A percentile compares a stretch with the other conserved stretches of the same genome.
phyloP scores from a whole-genome alignment of 805 yeast species.

The Kockiozyma suomiensis region DNA sequence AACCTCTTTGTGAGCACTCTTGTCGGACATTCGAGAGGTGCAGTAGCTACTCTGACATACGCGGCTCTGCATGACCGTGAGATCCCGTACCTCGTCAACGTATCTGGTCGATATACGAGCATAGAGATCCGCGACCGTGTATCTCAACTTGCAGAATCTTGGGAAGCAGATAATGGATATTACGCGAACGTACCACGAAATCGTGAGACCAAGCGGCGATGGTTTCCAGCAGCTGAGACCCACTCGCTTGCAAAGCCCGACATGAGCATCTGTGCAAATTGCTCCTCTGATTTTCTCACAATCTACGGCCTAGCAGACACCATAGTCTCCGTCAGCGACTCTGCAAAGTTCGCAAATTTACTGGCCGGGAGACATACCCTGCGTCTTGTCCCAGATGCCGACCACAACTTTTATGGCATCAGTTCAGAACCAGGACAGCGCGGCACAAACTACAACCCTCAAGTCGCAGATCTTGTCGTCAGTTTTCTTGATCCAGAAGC shows the following conservation, averaged over 20 bases:
- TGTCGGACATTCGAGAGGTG: slow-evolving; percentile 81
- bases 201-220: slow-evolving; percentile 50
- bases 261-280: slow-evolving; percentile 48
- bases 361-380: slow-evolving; percentile 61
- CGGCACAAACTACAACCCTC: slow-evolving; percentile 59
- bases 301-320: slow-evolving; percentile 72
- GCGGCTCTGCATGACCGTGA: slow-evolving; percentile 50
- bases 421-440: slow-evolving; percentile 34
- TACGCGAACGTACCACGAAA: slow-evolving; percentile 50
- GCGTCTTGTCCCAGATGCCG: slow-evolving; percentile 65
- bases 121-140: slow-evolving; percentile 50
- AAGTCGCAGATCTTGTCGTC: slow-evolving; percentile 54
- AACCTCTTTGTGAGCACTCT: slow-evolving; percentile 57
- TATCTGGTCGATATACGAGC: slow-evolving; percentile 70
- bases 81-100: slow-evolving; percentile 71
- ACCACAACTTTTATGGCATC: slow-evolving; percentile 76
- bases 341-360: slow-evolving; percentile 58
- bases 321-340: slow-evolving; percentile 66
- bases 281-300: slow-evolving; percentile 57
- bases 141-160: slow-evolving; percentile 42
- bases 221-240: slow-evolving; percentile 56
- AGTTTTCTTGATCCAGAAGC: slow-evolving; percentile 51
- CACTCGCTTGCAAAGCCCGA: slow-evolving; percentile 54
- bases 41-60: slow-evolving; percentile 75
- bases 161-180: slow-evolving; percentile 49